These are phyloP conservation scores for Debaryomyces tyrocola DNA, from an alignment of 805 yeast genomes.

Conservation along the genomic window DNA sequence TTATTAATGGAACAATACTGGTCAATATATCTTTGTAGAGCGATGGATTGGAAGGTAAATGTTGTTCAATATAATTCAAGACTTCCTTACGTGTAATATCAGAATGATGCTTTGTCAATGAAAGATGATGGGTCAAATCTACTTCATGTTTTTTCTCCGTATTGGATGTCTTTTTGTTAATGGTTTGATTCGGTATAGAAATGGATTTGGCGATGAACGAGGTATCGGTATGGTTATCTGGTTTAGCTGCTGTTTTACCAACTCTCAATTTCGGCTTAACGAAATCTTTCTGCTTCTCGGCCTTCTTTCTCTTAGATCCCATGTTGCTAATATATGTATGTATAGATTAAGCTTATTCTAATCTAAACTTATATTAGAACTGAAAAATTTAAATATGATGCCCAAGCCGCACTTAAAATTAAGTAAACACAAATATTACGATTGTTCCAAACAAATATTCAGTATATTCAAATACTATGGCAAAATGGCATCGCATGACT, in stretches of 20 bases:
- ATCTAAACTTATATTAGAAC: not conserved
- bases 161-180: constrained; percentile 18
- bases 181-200: constrained; percentile 46
- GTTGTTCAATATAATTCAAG: constrained; percentile 49
- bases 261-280: constrained; percentile 78
- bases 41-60: constrained; percentile 53
- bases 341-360: not conserved
- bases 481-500: constrained; percentile 9
- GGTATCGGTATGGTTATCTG: constrained; percentile 80
- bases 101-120: constrained; percentile 74
- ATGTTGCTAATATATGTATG: constrained; percentile 9
- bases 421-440: not conserved
- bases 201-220: constrained; percentile 73
- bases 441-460: not conserved
- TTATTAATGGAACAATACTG: constrained; percentile 58
- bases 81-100: constrained; percentile 71
- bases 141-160: constrained; percentile 27
- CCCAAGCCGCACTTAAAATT: constrained; percentile 3
- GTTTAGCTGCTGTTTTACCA: constrained; percentile 75
- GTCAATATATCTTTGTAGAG: constrained; percentile 57
- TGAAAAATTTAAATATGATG: constrained; percentile 2
- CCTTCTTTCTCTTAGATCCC: constrained; percentile 56
- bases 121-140: constrained; percentile 60
- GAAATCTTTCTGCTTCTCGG: constrained; percentile 72
- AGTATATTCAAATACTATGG: not conserved